Conservation (phyloP, 2,329 filamentous ascomycete genomes). For the Sporothrix variecibatus region DNA sequence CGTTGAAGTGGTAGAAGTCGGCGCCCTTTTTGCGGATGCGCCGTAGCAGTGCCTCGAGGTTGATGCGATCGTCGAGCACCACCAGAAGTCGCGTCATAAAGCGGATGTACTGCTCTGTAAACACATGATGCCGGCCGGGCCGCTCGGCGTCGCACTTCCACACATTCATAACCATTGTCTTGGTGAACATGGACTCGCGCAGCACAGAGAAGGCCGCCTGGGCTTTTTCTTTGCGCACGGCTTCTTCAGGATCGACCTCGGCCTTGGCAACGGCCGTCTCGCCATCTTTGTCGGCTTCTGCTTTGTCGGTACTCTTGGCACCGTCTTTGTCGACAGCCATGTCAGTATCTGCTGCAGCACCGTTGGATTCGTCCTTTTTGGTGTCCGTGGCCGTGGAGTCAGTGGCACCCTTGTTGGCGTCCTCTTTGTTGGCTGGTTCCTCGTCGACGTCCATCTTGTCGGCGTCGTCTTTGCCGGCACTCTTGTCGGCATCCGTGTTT, state of each 20-base stretch:
- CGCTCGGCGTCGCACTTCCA: conserved; percentile 90
- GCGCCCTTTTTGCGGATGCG: conserved; percentile 79
- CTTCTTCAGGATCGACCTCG: conserved; percentile 3
- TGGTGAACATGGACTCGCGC: conserved; percentile 74
- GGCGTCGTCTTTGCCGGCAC: conserved; percentile 49
- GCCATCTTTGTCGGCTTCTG: background rate
- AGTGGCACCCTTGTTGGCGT: background rate
- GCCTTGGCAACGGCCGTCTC: background rate
- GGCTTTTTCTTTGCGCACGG: conserved; percentile 58
- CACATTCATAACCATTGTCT: conserved; percentile 91
- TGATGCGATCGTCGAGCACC: conserved; percentile 71
- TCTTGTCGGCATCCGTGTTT: conserved; percentile 44
- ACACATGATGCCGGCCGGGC: conserved; percentile 86
- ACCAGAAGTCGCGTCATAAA: conserved; percentile 78
- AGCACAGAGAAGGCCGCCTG: conserved; percentile 80
- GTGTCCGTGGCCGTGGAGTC: background rate
- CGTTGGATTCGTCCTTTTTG: background rate
- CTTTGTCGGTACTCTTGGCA: background rate
- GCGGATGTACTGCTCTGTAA: conserved; percentile 81
- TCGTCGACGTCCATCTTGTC: conserved; percentile 34
- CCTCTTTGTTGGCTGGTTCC: background rate
- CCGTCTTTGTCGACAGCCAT: conserved; percentile 32
- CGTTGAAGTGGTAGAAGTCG: conserved; percentile 67
- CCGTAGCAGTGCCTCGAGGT: conserved; percentile 75
- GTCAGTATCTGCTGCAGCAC: background rate